Evolutionary conservation across 768 basidiomycete species (phyloP).

Genomic region (Suillus clintonianus): DNA sequence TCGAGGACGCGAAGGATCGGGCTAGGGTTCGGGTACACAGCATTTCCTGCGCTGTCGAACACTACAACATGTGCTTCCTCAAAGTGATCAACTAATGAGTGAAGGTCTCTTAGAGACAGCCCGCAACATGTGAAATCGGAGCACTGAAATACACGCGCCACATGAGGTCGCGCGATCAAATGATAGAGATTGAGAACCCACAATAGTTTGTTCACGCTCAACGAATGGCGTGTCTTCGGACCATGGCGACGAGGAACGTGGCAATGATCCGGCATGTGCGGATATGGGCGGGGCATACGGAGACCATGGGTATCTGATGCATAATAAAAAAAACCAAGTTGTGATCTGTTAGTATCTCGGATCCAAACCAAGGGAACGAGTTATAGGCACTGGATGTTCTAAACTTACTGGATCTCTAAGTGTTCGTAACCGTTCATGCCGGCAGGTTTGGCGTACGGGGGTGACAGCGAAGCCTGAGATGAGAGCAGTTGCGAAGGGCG

Average conservation of each 20-base stretch:
- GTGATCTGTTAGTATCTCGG: neutral
- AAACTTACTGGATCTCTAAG: neutral
- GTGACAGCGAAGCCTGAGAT: neutral
- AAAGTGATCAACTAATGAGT: slow-evolving; percentile 53
- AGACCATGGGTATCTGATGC: slow-evolving; percentile 4
- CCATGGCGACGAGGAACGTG: slow-evolving; percentile 11
- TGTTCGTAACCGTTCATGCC: neutral
- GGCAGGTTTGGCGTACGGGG: neutral
- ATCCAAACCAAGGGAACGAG: neutral
- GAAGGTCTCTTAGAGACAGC: slow-evolving; percentile 45
- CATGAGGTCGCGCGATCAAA: neutral
- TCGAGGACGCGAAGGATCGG: slow-evolving; percentile 4
- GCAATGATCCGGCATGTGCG: neutral
- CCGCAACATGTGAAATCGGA: slow-evolving; percentile 53
- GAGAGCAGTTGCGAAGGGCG: neutral
- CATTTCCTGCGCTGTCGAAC: slow-evolving; percentile 30
- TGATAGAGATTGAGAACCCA: slow-evolving; percentile 2
- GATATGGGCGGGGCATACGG: slow-evolving; percentile 4
- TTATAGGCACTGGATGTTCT: neutral
- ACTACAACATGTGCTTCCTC: slow-evolving; percentile 44
- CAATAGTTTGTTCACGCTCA: slow-evolving; percentile 23
- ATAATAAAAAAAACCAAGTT: neutral
- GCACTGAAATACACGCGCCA: slow-evolving; percentile 26
- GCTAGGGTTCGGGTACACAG: slow-evolving; percentile 28
- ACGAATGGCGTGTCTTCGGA: slow-evolving; percentile 5